phyloP scores from a whole-genome alignment of 192 early-diverging fungal species.

The Lunasporangiospora selenospora region DNA sequence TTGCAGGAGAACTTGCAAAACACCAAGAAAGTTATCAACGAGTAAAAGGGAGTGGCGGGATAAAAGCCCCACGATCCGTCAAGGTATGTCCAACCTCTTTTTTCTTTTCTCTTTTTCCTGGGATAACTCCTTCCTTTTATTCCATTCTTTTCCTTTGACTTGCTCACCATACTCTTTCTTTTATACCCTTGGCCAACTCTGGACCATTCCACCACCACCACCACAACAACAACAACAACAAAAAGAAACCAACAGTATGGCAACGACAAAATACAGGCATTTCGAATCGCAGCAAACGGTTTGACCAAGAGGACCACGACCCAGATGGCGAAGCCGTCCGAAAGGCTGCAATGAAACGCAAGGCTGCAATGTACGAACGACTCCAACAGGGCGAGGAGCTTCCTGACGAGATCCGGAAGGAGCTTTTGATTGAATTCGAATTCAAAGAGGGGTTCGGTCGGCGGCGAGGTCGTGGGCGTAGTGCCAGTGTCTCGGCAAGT shows the following conservation, averaged over 20 bases:
- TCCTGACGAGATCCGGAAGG: slow-evolving; percentile 50
- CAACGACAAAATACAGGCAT: slow-evolving; percentile 59
- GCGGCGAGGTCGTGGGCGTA: slow-evolving; percentile 1
- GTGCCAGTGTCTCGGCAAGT: neutral
- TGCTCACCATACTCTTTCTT: too few relatives aligned
- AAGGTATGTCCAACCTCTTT: slow-evolving; percentile 8
- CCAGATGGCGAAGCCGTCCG: slow-evolving; percentile 45
- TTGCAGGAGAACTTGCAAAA: slow-evolving; percentile 38
- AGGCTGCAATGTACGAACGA: slow-evolving; percentile 68
- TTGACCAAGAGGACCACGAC: slow-evolving; percentile 23
- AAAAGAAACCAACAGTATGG: slow-evolving; percentile 61
- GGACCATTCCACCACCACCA: too few relatives aligned
- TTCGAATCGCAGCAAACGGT: slow-evolving; percentile 37
- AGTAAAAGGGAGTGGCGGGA: slow-evolving; percentile 4
- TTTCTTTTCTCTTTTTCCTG: neutral
- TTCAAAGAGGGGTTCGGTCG: slow-evolving; percentile 33
- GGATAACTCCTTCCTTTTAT: too few relatives aligned
- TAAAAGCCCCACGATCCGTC: slow-evolving; percentile 23
- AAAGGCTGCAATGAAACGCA: slow-evolving; percentile 60
- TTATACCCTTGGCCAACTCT: too few relatives aligned
- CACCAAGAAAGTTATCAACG: slow-evolving; percentile 26
- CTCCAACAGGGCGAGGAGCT: slow-evolving; percentile 47
- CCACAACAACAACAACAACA: too few relatives aligned
- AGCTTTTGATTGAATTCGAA: slow-evolving; percentile 67
- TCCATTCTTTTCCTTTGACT: too few relatives aligned